Evolutionary conservation across 73 alveolate species (phyloP), one percentile per base, ranked within the genome.

Genomic region (Urostyla sp.): DNA sequence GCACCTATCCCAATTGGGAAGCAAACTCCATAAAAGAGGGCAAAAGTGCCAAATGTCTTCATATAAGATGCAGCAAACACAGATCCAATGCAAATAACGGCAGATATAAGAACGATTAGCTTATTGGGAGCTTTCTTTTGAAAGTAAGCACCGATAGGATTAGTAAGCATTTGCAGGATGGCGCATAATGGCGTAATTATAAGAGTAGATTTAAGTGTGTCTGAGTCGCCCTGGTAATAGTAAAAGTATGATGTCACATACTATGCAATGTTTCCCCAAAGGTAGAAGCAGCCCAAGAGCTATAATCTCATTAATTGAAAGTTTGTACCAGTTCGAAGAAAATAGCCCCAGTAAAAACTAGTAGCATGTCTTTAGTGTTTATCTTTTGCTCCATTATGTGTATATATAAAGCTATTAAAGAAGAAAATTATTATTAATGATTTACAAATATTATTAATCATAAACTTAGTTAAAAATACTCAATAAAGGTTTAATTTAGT

Each of bases 401-500:
- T 10, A n/a, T 10, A 10, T 51, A 11, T n/a, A 11, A n/a, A 27
- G 32, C 15, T 51, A 11, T 20, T 51, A 13, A 51, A 51, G 32
- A 51, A 11, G 51, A 40, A 40, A 40, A 40, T 40, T 11, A 40
- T 10, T 40, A 40, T 11, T 40, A 40, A n/a, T 40, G 16, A 13
- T 40, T 40, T 16, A 13, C 10, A 51, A n/a, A n/a, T 11, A 51
- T 11, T 51, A 51, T 51, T 51, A 21, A 31, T 26, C 73, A 55
- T 13, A 40, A 40, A 11, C 52, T 28, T 28, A 73, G 3, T 13
- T 13, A 27, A 49, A 31, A n/a, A n/a, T n/a, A 63, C 27, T 90
- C 95, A 96, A 93, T 92, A 96, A 16, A 93, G 89, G 91, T 96
- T 96, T 1, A 96, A 90, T 90, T 96, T 96, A 30, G 99, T 96